Base-by-base conservation (phyloP, 1,139 yeast genomes). In the Scheffersomyces lignicola region DNA sequence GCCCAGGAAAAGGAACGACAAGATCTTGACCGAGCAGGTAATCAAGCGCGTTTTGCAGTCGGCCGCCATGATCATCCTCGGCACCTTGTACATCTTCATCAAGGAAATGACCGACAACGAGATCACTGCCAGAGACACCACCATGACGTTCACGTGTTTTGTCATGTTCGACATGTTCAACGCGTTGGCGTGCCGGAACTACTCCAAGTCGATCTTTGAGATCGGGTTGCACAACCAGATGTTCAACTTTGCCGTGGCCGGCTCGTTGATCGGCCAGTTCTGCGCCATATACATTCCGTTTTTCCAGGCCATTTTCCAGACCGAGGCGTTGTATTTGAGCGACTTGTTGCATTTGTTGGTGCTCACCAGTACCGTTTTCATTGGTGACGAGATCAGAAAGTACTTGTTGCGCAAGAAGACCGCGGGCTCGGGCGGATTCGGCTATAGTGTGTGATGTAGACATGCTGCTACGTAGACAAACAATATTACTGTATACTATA, bases 101-200 rank as follows among this genome's bases (percentile, higher is more conserved):
- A 76, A 78, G 42, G 97, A 90, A 59, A 86, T 89, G 92, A 73
- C 75, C 13, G 94, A 86, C 54, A 80, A 83, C 38, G 75, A 74
- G 43, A 80, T 90, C 38, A 88, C 97, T 3, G 83, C 92, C 10
- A 83, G 97, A 61, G 97, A 90, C 56, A 90, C 97, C 10, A 92
- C 98, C n/a, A 90, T 92, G 96, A 89, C 97, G 0, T 92, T 92
- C 54, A 92, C 97, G 0, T 87, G 97, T 56, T 92, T 92, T 62
- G 97, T 92, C 9, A 69, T 90, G 39, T 92, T 81, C 53, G 98
- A 92, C 60, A 85, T 92, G 95, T 92, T 92, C 65, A 92, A 89
- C 58, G 98, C 97, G 0, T 70, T 92, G 45, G 69, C 96, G 7
- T 90, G 96, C 58, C 87, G 97, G 52, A 95, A 94, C 43, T 74